Percentiles rank a stretch among this genome's conserved stretches.
Conservation (phyloP, 331 rosid genomes). For the Stylosanthes scabra region DNA sequence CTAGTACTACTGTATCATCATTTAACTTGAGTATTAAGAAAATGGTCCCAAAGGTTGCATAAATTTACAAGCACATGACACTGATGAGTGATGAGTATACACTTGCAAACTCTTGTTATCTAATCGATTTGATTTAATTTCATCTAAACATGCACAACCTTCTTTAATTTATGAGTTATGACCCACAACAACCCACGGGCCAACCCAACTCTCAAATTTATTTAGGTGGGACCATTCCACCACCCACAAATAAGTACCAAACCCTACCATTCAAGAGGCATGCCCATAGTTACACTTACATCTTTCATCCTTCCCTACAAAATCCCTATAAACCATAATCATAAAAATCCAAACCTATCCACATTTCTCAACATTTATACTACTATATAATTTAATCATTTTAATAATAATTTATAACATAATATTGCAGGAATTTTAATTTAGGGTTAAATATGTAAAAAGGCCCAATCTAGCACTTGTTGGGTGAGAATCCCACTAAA, state of each 20-base stretch:
- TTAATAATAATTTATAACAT: background rate
- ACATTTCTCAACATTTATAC: background rate
- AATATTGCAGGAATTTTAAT: background rate
- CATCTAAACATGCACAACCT: background rate
- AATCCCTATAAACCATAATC: background rate
- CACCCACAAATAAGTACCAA: background rate
- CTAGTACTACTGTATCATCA: too few species aligned
- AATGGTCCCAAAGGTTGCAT: background rate
- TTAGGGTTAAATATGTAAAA: slow-evolving; percentile 33
- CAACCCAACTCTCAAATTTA: slow-evolving; percentile 2
- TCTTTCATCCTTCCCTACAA: background rate
- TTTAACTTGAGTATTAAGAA: background rate
- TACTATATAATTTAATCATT: background rate
- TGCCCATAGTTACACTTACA: too few species aligned
- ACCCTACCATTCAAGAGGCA: background rate
- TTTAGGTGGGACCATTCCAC: background rate
- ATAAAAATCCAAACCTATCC: background rate
- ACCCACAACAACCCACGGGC: slow-evolving; percentile 32
- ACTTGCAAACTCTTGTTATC: slow-evolving; percentile 1
- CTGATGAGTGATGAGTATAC: too few species aligned
- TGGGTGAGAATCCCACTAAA: slow-evolving; percentile 70
- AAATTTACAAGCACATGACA: slow-evolving; percentile 6
- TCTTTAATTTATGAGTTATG: slow-evolving; percentile 11
- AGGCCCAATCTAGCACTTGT: slow-evolving; percentile 55
- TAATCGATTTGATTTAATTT: too few species aligned